These are phyloP conservation scores for Saprolegnia parasitica DNA, from an alignment of 352 stramenopile species.

Conservation along the genomic window DNA sequence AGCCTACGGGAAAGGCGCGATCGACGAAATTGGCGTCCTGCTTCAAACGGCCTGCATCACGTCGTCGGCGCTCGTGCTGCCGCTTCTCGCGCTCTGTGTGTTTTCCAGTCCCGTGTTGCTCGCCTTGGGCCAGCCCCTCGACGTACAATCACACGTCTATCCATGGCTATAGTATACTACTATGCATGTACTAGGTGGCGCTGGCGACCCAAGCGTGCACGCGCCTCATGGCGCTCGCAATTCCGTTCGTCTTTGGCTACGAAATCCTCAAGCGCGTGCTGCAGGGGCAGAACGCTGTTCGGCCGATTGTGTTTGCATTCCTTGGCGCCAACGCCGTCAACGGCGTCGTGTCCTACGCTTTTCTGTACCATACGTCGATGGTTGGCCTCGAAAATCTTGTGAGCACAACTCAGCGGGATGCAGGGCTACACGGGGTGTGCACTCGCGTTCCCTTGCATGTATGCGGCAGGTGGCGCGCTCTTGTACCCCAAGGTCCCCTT, in stretches of 20 bases:
- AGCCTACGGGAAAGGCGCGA: background rate
- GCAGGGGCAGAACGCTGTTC: background rate
- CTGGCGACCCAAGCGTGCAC: background rate
- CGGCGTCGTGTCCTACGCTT: background rate
- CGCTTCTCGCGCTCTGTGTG: background rate
- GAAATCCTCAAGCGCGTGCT: background rate
- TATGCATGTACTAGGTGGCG: background rate
- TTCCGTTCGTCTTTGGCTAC: background rate
- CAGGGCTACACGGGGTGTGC: background rate
- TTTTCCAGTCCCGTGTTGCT: background rate
- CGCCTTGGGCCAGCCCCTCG: background rate
- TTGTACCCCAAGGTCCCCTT: background rate
- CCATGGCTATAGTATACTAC: background rate
- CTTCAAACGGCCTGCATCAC: background rate
- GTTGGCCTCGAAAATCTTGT: background rate
- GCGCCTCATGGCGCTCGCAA: background rate
- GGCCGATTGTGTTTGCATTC: background rate
- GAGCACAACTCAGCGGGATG: background rate
- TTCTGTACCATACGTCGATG: background rate
- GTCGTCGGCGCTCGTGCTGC: background rate
- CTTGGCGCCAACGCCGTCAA: background rate
- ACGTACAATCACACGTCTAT: background rate
- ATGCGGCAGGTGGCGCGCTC: background rate
- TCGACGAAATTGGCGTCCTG: background rate
- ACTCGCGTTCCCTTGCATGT: background rate